phyloP scores from a whole-genome alignment of 2,329 filamentous ascomycete species.

The Colletotrichum liriopes region DNA sequence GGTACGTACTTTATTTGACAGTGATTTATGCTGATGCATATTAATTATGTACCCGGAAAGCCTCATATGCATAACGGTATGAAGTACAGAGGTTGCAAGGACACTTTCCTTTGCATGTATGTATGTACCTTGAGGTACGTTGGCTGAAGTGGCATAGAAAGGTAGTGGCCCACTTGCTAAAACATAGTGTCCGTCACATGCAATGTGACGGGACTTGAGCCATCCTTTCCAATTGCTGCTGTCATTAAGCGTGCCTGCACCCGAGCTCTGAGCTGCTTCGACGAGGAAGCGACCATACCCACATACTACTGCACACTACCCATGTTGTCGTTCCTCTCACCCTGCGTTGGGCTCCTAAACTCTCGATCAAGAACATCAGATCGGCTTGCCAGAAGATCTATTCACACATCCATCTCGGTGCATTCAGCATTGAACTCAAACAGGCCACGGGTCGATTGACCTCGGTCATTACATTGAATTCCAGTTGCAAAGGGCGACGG shows the following conservation, averaged over 20 bases:
- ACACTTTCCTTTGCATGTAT: background rate
- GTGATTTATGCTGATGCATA: background rate
- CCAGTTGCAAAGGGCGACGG: constrained; percentile 4
- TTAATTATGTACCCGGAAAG: background rate
- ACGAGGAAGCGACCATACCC: background rate
- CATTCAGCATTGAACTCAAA: background rate
- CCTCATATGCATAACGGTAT: background rate
- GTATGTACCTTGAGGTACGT: background rate
- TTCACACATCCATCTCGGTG: background rate
- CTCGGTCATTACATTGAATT: constrained; percentile 1
- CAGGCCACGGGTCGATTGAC: background rate
- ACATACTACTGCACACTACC: background rate
- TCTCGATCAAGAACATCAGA: no score
- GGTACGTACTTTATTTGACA: background rate
- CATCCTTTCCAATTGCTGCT: constrained; percentile 4
- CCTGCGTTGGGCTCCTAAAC: background rate
- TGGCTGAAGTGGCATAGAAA: background rate
- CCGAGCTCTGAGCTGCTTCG: background rate
- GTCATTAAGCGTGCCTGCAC: background rate
- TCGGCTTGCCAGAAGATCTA: background rate
- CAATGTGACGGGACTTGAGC: background rate
- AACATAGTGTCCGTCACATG: background rate
- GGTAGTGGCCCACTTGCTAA: background rate
- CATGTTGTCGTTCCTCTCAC: background rate
- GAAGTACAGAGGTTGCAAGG: no score